A percentile compares a stretch with the other conserved stretches of the same genome.
Evolutionary conservation across 495 filamentous ascomycete genomes (phyloP).

Genomic region (Hypoxylon cercidicola): DNA sequence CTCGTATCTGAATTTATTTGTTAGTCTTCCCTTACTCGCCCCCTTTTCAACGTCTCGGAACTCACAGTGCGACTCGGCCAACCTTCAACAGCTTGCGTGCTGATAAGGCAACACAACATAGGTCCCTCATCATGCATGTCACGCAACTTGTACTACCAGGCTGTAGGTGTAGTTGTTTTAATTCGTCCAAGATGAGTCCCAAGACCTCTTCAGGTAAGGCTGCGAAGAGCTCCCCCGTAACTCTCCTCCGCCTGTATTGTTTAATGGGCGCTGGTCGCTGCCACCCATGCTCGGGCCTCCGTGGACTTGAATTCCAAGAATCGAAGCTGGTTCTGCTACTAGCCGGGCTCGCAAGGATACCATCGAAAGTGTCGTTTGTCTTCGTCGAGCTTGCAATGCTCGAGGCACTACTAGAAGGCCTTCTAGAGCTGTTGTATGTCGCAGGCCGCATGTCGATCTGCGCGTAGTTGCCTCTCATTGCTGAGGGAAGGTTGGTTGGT

Average conservation of each 20-base stretch:
- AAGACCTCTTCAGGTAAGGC: slow-evolving; percentile 68
- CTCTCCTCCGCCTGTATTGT: slow-evolving; percentile 48
- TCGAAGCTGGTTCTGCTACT: slow-evolving; percentile 57
- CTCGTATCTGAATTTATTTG: slow-evolving; percentile 65
- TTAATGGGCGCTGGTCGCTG: slow-evolving; percentile 53
- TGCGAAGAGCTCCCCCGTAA: slow-evolving; percentile 61
- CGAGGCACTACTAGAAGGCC: slow-evolving; percentile 38
- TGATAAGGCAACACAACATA: slow-evolving; percentile 73
- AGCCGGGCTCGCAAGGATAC: slow-evolving; percentile 42
- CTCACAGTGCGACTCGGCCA: slow-evolving; percentile 72
- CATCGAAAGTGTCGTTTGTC: slow-evolving; percentile 46
- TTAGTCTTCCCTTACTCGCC: slow-evolving; percentile 15
- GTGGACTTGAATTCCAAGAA: slow-evolving; percentile 46
- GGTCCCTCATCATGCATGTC: slow-evolving; percentile 82
- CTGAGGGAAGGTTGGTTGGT: slow-evolving; percentile 28
- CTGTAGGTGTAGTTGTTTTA: slow-evolving; percentile 58
- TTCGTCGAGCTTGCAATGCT: slow-evolving; percentile 40
- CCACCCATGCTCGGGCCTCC: slow-evolving; percentile 46
- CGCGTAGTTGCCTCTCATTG: slow-evolving; percentile 45
- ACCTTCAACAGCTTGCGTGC: slow-evolving; percentile 74
- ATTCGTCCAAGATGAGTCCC: slow-evolving; percentile 60
- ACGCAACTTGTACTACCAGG: slow-evolving; percentile 65
- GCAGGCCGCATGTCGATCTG: slow-evolving; percentile 43
- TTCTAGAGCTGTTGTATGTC: slow-evolving; percentile 33
- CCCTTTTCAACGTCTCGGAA: slow-evolving; percentile 15